Conservation (phyloP, 306 rosid genomes). For the Citrullus mucosospermus region DNA sequence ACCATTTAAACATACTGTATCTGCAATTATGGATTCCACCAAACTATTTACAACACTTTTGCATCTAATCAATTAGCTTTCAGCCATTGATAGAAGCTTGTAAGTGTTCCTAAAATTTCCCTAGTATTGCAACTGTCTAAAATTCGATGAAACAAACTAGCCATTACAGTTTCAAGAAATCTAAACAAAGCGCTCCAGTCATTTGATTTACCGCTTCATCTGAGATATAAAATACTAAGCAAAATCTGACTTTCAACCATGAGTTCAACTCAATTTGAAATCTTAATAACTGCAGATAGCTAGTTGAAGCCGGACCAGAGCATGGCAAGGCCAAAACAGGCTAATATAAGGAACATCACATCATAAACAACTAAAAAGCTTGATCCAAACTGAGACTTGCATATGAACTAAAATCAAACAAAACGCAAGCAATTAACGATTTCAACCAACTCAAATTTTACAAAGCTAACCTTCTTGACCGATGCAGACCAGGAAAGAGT, state of each 20-base stretch:
- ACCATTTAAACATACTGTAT: not conserved
- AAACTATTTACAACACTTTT: not conserved
- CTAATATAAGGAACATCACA: not conserved
- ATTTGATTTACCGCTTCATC: not conserved
- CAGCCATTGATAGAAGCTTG: not conserved
- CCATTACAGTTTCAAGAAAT: not conserved
- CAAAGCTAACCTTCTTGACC: constrained; percentile 61
- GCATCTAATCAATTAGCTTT: not conserved
- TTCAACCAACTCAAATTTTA: not conserved
- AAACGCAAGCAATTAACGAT: not conserved
- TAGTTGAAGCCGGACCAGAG: not conserved
- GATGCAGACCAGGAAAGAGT: constrained; percentile 93
- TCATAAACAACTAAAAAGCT: not conserved
- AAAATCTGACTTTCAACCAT: not conserved
- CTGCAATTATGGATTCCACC: not conserved
- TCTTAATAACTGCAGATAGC: not conserved
- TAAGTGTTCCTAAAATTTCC: not conserved
- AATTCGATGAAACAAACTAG: not conserved
- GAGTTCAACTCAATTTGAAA: not conserved
- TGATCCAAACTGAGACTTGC: not conserved
- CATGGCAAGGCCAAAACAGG: not conserved
- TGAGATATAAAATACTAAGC: not conserved
- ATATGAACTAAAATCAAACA: not conserved
- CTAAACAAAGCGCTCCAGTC: no score
- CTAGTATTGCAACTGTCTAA: not conserved